Evolutionary conservation across 73 alveolate species (phyloP).

Genomic region (Paramecium octaurelia): DNA sequence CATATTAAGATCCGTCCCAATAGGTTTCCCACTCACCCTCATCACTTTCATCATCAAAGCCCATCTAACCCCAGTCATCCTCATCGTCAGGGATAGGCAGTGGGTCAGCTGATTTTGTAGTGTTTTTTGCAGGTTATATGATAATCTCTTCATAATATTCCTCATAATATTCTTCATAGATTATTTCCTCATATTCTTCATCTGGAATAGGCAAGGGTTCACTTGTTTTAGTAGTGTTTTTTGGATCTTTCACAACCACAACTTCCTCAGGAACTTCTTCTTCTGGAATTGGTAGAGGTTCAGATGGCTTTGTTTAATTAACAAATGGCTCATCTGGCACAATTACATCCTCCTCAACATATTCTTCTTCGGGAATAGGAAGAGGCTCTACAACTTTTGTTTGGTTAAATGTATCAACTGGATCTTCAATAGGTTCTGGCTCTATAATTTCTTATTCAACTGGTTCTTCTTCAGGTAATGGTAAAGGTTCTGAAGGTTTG

Average conservation of each 20-base stretch:
- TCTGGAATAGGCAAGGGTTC: not conserved
- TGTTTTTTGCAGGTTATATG: not conserved
- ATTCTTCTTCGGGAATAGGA: not conserved
- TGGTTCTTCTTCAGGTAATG: not conserved
- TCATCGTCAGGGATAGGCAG: not conserved
- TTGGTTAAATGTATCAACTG: not conserved
- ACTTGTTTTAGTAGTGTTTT: not conserved
- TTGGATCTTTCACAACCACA: not conserved
- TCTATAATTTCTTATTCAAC: not conserved
- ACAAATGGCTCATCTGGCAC: not conserved
- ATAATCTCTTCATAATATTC: not conserved
- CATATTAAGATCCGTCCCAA: slow-evolving; percentile 14
- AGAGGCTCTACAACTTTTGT: not conserved
- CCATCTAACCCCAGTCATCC: not conserved
- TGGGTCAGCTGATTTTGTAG: not conserved
- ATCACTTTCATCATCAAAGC: not conserved
- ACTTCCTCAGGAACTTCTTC: not conserved
- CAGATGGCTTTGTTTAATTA: not conserved
- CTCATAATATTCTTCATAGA: not conserved
- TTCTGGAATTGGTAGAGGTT: not conserved
- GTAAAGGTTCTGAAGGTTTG: not conserved
- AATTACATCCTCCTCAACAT: not conserved
- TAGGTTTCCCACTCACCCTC: slow-evolving; percentile 14
- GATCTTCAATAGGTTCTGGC: not conserved
- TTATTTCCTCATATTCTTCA: not conserved